Base-by-base conservation (phyloP, 805 yeast species). In the Nakazawaea ambrosiae region DNA sequence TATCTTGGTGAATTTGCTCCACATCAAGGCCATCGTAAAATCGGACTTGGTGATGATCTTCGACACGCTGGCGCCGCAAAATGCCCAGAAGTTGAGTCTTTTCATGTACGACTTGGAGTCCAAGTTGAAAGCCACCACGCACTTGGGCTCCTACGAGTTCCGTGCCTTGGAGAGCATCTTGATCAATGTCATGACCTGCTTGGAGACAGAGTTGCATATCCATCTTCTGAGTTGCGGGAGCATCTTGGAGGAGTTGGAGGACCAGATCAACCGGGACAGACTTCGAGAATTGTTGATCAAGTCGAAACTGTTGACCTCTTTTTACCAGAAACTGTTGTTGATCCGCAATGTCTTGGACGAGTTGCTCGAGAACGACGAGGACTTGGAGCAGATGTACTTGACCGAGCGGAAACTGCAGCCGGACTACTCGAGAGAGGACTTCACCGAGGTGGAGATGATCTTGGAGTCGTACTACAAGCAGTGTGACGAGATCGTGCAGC, bases 401-500 rank as follows among this genome's bases (percentile, higher is more conserved):
- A 73, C 81, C 0, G 75, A 68, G 10, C 63, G 31, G 28, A 4
- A 20, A 33, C 7, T 34, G n/a, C n/a, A 42, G 23, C 33, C 40
- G 15, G 32, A 30, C 11, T 17, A 11, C 6, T 11, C 31, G 7
- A 34, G 35, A 26, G 46, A 45, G 1, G 74, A 73, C 51, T 71
- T 68, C 45, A 84, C 81, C 7, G 96, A 89, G 48, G 70, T 86
- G 16, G 97, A 89, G 57, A 81, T 88, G 80, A 65, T 89, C 34
- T 55, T 89, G 16, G 97, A 89, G 53, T 76, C 95, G 0, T 89
- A 89, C 59, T 88, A 85, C 58, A 81, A 83, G 42, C 96, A 88
- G 49, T 81, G 90, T 53, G 96, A 89, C 53, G 97, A 89, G 61
- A 78, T 83, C 47, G 96, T 88, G 5, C 97, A 89, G 57, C 90